Base-by-base conservation (phyloP, 192 early-diverging fungal species). In the Paraglomus occultum region DNA sequence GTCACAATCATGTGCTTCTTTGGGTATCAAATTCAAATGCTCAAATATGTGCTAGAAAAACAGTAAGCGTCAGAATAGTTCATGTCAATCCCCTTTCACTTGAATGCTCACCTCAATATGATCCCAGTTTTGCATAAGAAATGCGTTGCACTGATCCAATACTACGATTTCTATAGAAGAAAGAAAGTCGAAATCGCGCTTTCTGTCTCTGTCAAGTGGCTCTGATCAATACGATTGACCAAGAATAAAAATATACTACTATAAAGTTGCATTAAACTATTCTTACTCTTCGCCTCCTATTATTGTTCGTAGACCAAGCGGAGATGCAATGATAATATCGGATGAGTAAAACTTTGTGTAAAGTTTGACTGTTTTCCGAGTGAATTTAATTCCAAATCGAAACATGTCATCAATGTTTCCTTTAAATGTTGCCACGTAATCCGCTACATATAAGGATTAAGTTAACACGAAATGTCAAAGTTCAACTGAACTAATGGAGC, bases 71-170 rank as follows among this genome's bases (percentile, higher is more conserved):
- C 11, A 67, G n/a, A 52, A 22, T 39, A 46, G 17, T 1, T 67
- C 20, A 77, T 23, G 6, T 12, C 38, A 23, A 38, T n/a, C 20
- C 59, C 42, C 52, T 18, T 6, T 63, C 53, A 54, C 12, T 31
- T 43, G 20, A 14, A 55, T 11, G 45, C 44, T 70, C 78, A 91
- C 87, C 77, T 84, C 74, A 45, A 97, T 79, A 69, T 99, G 95
- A 67, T 99, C 96, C 95, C 95, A 99, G 83, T 98, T 99, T 72
- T 99, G 97, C 95, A 96, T 98, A 69, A 95, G 73, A 67, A 98
- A 79, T 50, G 89, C 82, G 49, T 96, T 90, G 44, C 90, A 84
- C 69, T 91, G 88, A 75, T 98, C 95, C 11, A 96, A 70, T 60
- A 99, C 88, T 1, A 95, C 77, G 22, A 97, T 67, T 68, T 99